Percentiles rank a stretch among this genome's conserved stretches.
phyloP scores from a whole-genome alignment of 345 rosid species.

The Durio zibethinus region DNA sequence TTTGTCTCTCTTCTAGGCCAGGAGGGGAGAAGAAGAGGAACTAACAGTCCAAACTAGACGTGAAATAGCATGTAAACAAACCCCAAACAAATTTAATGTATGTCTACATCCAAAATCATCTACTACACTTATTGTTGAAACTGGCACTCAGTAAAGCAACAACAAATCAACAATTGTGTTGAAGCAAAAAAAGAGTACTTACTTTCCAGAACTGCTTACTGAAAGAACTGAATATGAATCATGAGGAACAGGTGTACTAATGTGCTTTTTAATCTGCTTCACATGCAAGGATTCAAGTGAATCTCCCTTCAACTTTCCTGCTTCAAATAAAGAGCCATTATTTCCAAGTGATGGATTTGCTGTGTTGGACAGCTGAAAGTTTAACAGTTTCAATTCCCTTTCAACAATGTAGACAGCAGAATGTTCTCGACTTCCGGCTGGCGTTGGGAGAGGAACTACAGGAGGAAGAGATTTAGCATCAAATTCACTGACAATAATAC shows the following conservation, averaged over 20 bases:
- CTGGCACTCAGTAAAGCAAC: not conserved
- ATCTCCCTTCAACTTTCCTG: conserved; percentile 82
- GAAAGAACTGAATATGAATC: conserved; percentile 97
- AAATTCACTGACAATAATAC: conserved; percentile 92
- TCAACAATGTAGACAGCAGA: conserved; percentile 84
- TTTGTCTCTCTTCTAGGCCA: not conserved
- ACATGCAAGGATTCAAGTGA: conserved; percentile 64
- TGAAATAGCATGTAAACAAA: conserved; percentile 1
- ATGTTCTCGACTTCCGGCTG: conserved; percentile 86
- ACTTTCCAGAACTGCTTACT: conserved; percentile 97
- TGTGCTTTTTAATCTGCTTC: conserved; percentile 85
- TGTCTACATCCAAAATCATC: conserved; percentile 14
- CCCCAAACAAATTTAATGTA: not conserved
- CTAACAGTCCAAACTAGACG: not conserved
- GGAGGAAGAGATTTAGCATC: conserved; percentile 93
- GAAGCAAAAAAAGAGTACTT: conserved; percentile 33
- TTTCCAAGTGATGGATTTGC: conserved; percentile 86
- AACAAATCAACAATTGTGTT: not conserved
- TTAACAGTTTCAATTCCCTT: conserved; percentile 82
- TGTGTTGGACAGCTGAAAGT: conserved; percentile 78
- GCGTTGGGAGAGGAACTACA: conserved; percentile 78
- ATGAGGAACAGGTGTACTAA: conserved; percentile 91
- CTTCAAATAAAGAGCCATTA: conserved; percentile 79
- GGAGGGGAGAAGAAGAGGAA: not conserved
- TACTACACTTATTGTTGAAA: not conserved